Evolutionary conservation across 371 early-diverging fungal species (phyloP).

Genomic region (Rhizopus delemar): DNA sequence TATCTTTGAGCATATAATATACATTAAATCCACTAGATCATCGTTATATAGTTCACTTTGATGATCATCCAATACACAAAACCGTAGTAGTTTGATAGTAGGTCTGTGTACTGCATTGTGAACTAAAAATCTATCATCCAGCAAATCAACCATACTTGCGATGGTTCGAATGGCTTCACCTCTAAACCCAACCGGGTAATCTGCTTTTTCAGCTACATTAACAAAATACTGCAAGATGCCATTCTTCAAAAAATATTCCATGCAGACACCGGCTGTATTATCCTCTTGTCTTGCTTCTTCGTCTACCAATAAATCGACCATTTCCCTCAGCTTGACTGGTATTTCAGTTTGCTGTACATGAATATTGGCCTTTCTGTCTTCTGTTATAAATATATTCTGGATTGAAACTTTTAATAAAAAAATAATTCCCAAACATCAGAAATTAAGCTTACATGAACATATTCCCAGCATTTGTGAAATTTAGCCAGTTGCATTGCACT

Average conservation of each 20-base stretch:
- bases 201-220: conserved; percentile 71
- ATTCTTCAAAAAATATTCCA: conserved; percentile 89
- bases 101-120: conserved; percentile 91
- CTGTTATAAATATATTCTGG: conserved; percentile 63
- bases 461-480: conserved; percentile 79
- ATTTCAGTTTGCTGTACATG: conserved; percentile 81
- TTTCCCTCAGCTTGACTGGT: conserved; percentile 71
- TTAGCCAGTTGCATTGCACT: conserved; percentile 69
- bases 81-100: conserved; percentile 75
- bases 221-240: conserved; percentile 80
- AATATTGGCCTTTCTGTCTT: conserved; percentile 55
- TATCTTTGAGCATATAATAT: conserved; percentile 88
- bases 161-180: conserved; percentile 83
- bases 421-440: not conserved
- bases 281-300: conserved; percentile 81
- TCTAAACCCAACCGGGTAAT: conserved; percentile 83
- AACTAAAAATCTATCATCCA: conserved; percentile 86
- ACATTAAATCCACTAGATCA: conserved; percentile 86
- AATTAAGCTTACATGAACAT: conserved; percentile 57
- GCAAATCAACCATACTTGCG: conserved; percentile 77
- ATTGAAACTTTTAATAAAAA: not conserved
- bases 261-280: conserved; percentile 81
- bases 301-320: conserved; percentile 89
- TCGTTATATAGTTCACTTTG: conserved; percentile 74
- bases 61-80: conserved; percentile 64